Evolutionary conservation across 163 green algal species (phyloP), one percentile per base, ranked within the genome.

Genomic region (Volvox carteri): DNA sequence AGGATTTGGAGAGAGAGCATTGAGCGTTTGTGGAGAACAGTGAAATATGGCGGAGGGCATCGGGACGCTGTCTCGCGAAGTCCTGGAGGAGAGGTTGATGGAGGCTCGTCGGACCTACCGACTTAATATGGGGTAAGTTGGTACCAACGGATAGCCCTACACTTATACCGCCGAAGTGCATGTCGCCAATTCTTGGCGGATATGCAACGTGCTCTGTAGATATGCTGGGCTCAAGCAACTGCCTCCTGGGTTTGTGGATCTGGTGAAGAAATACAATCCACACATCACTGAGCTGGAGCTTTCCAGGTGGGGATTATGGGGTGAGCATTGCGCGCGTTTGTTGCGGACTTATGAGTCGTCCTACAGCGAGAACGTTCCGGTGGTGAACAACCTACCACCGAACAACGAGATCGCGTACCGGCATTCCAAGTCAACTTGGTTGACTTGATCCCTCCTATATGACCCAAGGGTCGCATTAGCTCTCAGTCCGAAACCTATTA

Each of bases 201-300:
- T n/a, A n/a, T n/a, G n/a, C n/a, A n/a, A n/a, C n/a, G n/a, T 81
- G 46, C 60, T 50, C 30, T 73, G 65, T 91, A 95, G 93, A 1
- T 96, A 95, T 84, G 91, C 92, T 8, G 92, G 92, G n/a, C 62
- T 95, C 9, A 90, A 88, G 23, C 75, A 92, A 65, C 87, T 96
- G 1, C 93, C 93, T 37, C 48, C 76, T 35, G 91, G 92, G 6
- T 95, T 96, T 58, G 85, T 95, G 54, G 91, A 93, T 0, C 78
- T 95, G 56, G 91, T 97, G 28, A 94, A 95, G 75, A 94, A 92
- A 70, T 93, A 92, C 72, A 95, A 95, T 56, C 91, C 93, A 1
- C 91, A 96, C 76, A 93, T 97, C 41, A 93, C 89, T 33, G 94
- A 96, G 87, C 89, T 97, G 80, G 94, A 97, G 87, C 90, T 97